Evolutionary conservation across 2,329 filamentous ascomycete genomes (phyloP), one percentile per base, ranked within the genome.

Genomic region (Nigrospora oryzae): DNA sequence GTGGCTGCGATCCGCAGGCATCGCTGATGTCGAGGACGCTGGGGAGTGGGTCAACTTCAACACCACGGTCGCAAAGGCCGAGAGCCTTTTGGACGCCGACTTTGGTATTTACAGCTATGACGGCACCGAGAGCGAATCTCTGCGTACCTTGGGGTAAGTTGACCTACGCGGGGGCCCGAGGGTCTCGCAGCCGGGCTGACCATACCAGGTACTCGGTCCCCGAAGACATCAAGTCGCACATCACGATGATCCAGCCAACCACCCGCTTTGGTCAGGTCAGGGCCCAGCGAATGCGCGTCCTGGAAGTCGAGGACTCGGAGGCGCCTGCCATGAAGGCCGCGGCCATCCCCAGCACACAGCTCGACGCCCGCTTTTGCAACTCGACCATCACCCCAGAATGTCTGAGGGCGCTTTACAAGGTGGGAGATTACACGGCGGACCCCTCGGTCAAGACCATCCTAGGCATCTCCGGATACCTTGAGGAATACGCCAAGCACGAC

Each of bases 171-270:
- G 34, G 17, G 30, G 36, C 31, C 45, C 40, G 41, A 23, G 28
- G 36, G 8, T 5, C 14, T 13, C 34, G 11, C 34, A 28, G 31
- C 37, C 72, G 75, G 5, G 61, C 77, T 42, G n/a, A 42, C 40
- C 4, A 15, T 45, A 49, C 44, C 14, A 64, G 70, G 39, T 86
- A 86, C 61, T 83, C 78, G 0, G 70, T 86, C 1, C 83, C 82
- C 0, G 66, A 66, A 42, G 60, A 69, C 0, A 60, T 86, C 8
- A 68, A 70, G 43, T 54, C 65, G 37, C 68, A 79, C 53, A 69
- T 86, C 46, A 74, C 77, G 46, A 69, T 83, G 56, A 77, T 85
- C 40, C 78, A 84, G 58, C 81, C 81, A 1, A 84, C 81, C 0
- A 84, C 77, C 4, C 69, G 75, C 35, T 85, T 84, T 47, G 75